phyloP scores from a whole-genome alignment of 1,284 basidiomycete genomes.

The Marasmius oreades region DNA sequence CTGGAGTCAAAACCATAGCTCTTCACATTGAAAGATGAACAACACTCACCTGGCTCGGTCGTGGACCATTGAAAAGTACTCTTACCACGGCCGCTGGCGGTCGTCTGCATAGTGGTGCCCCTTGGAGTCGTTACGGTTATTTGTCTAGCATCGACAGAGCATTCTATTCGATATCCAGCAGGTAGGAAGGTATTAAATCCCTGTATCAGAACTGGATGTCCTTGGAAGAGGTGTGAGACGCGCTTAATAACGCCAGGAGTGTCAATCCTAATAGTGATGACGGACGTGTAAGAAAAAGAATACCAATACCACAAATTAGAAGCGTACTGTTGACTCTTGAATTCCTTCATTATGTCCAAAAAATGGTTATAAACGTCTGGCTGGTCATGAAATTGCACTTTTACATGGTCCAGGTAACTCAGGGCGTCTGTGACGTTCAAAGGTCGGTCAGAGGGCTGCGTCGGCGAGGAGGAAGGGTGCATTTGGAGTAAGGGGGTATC shows the following conservation, averaged over 20 bases:
- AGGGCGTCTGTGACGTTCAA: slow-evolving; percentile 89
- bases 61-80: slow-evolving; percentile 35
- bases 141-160: slow-evolving; percentile 55
- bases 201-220: slow-evolving; percentile 89
- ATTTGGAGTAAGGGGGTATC: neutral
- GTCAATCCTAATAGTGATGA: slow-evolving; percentile 71
- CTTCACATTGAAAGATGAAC: neutral
- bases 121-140: slow-evolving; percentile 83
- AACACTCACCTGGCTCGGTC: slow-evolving; percentile 5
- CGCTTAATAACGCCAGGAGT: slow-evolving; percentile 96
- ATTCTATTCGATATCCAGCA: slow-evolving; percentile 91
- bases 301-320: slow-evolving; percentile 2
- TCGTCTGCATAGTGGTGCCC: slow-evolving; percentile 52
- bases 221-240: slow-evolving; percentile 90
- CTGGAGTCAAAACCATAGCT: neutral
- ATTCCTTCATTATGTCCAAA: slow-evolving; percentile 98
- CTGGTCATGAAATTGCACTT: slow-evolving; percentile 81
- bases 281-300: neutral
- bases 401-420: slow-evolving; percentile 91
- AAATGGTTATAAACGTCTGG: slow-evolving; percentile 95
- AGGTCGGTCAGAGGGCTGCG: slow-evolving; percentile 34
- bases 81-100: slow-evolving; percentile 34
- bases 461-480: neutral
- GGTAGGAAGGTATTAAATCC: slow-evolving; percentile 99
- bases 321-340: slow-evolving; percentile 84